These are phyloP conservation scores for Cordyceps pruinosa DNA, from an alignment of 2,329 filamentous ascomycete species.

Conservation along the genomic window DNA sequence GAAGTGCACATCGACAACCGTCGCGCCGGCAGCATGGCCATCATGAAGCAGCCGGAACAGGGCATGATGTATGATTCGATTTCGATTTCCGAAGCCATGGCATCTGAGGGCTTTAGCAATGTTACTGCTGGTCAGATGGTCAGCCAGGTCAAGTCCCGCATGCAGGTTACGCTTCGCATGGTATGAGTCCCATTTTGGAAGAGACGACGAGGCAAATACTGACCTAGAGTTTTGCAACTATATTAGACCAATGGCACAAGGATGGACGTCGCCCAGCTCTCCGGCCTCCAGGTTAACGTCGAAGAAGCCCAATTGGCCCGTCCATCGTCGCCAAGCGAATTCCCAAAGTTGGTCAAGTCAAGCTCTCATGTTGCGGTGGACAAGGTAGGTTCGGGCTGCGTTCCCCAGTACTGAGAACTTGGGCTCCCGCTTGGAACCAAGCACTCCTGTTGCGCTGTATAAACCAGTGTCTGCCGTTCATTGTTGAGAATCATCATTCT, in stretches of 20 bases:
- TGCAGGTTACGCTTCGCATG: slow-evolving; percentile 3
- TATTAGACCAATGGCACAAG: background rate
- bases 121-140: background rate
- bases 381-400: background rate
- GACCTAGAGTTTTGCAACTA: background rate
- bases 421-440: no score
- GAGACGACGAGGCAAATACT: background rate
- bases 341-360: background rate
- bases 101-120: background rate
- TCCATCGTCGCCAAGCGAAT: background rate
- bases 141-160: background rate
- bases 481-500: no score
- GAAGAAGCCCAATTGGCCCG: background rate
- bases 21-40: background rate
- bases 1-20: background rate
- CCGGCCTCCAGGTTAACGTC: background rate
- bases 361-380: background rate
- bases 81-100: background rate
- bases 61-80: background rate
- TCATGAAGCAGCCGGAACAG: slow-evolving; percentile 4
- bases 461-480: no score
- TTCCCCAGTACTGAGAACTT: background rate
- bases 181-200: background rate
- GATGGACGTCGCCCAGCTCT: background rate
- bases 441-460: no score